Percentiles rank a stretch among this genome's conserved stretches.
These are phyloP conservation scores for Ceratocystiopsis brevicomis DNA, from an alignment of 2,329 filamentous ascomycete genomes.

Conservation along the genomic window DNA sequence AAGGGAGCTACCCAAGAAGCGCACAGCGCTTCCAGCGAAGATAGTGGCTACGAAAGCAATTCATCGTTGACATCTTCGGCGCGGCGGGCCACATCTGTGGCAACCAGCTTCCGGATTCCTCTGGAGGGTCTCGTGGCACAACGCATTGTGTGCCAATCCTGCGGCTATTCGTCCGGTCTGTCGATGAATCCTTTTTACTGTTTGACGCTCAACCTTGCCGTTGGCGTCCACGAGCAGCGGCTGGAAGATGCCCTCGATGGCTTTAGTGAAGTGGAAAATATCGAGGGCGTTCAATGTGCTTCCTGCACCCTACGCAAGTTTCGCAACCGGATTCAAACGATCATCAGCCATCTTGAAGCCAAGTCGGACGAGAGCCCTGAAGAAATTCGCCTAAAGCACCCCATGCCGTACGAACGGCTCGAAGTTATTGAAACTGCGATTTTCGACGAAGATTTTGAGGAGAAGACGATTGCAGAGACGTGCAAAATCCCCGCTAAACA, in stretches of 20 bases:
- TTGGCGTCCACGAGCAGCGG: constrained; percentile 41
- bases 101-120: constrained; percentile 42
- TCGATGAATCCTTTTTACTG: constrained; percentile 90
- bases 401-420: constrained; percentile 36
- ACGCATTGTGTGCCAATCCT: constrained; percentile 68
- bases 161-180: constrained; percentile 72
- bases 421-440: constrained; percentile 50
- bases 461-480: constrained; percentile 40
- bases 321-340: constrained; percentile 25
- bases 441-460: constrained; percentile 63
- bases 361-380: constrained; percentile 19
- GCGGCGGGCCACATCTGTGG: constrained; percentile 18
- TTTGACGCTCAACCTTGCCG: constrained; percentile 64
- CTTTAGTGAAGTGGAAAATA: constrained; percentile 67
- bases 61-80: constrained; percentile 14
- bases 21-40: constrained; percentile 27
- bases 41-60: constrained; percentile 36
- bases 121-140: constrained; percentile 78
- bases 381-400: constrained; percentile 15
- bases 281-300: constrained; percentile 76
- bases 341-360: constrained; percentile 23
- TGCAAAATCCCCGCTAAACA: constrained; percentile 49
- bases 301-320: constrained; percentile 65
- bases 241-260: constrained; percentile 65
- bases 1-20: constrained; percentile 14